Percentiles rank a stretch among this genome's conserved stretches.
Conservation (phyloP, 1,139 yeast species). For the Blastobotrys elegans region DNA sequence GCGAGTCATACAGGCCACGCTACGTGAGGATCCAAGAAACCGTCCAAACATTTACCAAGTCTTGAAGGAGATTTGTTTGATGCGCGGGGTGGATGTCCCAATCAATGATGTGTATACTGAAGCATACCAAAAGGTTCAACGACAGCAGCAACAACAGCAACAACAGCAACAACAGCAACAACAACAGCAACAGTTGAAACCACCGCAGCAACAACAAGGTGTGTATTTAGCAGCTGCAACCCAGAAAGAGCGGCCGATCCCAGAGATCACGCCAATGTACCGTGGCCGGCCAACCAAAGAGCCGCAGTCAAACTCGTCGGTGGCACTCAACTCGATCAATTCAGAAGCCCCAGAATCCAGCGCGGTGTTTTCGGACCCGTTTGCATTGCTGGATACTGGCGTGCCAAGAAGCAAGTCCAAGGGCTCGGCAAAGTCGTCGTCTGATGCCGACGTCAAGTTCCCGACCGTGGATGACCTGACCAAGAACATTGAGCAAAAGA, state of each 20-base stretch:
- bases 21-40: constrained; percentile 71
- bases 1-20: constrained; percentile 63
- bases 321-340: constrained; percentile 12
- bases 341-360: constrained; percentile 6
- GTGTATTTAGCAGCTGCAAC: not conserved
- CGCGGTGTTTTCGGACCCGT: constrained; percentile 20
- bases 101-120: constrained; percentile 32
- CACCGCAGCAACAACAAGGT: constrained; percentile 7
- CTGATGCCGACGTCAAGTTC: constrained; percentile 19
- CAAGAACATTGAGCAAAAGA: constrained; percentile 22
- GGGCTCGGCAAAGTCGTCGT: not conserved
- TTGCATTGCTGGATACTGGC: constrained; percentile 17
- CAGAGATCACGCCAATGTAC: constrained; percentile 27
- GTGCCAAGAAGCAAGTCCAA: constrained; percentile 5
- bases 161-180: constrained; percentile 8
- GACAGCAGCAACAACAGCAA: constrained; percentile 12
- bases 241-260: constrained; percentile 15
- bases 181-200: not conserved
- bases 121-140: constrained; percentile 19
- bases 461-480: constrained; percentile 36
- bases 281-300: constrained; percentile 25
- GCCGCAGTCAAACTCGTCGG: constrained; percentile 16
- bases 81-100: constrained; percentile 52
- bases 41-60: constrained; percentile 89
- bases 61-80: constrained; percentile 58